Percentiles rank a stretch among this genome's conserved stretches.
These are phyloP conservation scores for Litchi chinensis DNA, from an alignment of 345 rosid species.

Conservation along the genomic window DNA sequence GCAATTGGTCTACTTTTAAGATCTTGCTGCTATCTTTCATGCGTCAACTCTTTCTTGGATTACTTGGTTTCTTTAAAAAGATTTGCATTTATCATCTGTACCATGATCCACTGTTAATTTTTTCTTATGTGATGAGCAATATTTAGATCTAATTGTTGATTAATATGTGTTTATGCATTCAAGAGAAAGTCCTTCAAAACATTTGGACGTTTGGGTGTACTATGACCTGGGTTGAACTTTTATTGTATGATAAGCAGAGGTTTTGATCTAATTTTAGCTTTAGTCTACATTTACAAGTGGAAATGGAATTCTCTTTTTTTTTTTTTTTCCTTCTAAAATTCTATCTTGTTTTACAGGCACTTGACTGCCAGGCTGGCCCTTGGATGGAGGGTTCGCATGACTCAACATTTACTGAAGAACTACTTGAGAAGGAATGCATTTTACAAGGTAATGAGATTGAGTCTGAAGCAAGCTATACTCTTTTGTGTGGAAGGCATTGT, in stretches of 20 bases:
- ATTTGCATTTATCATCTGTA: not conserved
- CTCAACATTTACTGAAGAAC: constrained; percentile 82
- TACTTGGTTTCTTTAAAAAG: not conserved
- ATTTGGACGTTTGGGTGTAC: not conserved
- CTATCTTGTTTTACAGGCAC: constrained; percentile 55
- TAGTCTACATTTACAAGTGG: not conserved
- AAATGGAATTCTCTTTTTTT: not conserved
- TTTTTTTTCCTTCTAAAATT: not conserved
- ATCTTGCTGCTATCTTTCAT: not conserved
- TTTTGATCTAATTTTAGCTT: not conserved
- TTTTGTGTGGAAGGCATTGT: constrained; percentile 10
- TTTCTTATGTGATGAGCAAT: not conserved
- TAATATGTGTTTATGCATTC: not conserved
- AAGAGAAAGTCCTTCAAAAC: not conserved
- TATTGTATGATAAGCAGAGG: not conserved
- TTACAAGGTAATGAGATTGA: constrained; percentile 69
- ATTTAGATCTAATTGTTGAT: not conserved
- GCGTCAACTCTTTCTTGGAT: not conserved
- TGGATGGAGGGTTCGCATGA: constrained; percentile 94
- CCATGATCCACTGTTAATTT: not conserved
- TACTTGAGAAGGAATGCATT: constrained; percentile 93
- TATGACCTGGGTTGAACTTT: not conserved
- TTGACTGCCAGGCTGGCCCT: constrained; percentile 83
- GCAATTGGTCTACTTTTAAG: not conserved
- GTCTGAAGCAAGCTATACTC: constrained; percentile 17